These are phyloP conservation scores for Talaromyces sp. DNA, from an alignment of 2,329 filamentous ascomycete species.

Conservation along the genomic window DNA sequence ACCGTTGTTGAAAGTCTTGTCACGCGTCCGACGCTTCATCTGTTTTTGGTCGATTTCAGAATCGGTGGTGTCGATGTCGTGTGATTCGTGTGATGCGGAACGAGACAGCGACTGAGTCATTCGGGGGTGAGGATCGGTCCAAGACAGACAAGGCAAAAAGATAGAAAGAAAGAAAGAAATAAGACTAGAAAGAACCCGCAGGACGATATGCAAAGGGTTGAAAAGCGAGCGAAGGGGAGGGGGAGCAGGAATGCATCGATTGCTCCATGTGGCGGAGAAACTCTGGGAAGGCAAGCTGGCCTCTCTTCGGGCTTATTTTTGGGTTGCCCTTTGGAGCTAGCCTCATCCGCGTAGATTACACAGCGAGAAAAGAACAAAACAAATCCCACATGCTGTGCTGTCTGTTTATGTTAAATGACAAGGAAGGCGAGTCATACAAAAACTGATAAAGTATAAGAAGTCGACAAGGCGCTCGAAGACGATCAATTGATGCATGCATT, in stretches of 20 bases:
- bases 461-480: neutral
- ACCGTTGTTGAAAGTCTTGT: constrained; percentile 28
- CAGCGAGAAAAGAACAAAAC: too few relatives aligned
- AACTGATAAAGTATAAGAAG: too few relatives aligned
- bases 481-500: neutral
- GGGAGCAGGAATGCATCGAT: constrained; percentile 10
- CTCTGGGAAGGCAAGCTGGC: constrained; percentile 22
- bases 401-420: too few relatives aligned
- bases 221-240: constrained; percentile 7
- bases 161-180: too few relatives aligned
- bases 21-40: constrained; percentile 35
- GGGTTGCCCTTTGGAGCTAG: neutral
- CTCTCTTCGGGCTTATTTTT: constrained; percentile 8
- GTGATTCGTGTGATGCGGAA: constrained; percentile 1
- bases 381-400: too few relatives aligned
- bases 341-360: too few relatives aligned
- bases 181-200: neutral
- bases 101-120: neutral
- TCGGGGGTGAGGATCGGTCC: neutral
- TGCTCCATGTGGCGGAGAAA: constrained; percentile 5
- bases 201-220: neutral
- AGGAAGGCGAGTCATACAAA: too few relatives aligned
- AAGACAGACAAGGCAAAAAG: neutral
- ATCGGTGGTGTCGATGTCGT: constrained; percentile 1
- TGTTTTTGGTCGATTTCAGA: constrained; percentile 10